Percentiles rank a stretch among this genome's conserved stretches.
phyloP scores from a whole-genome alignment of 2,329 filamentous ascomycete species.

The Rhynchosporium secalis region DNA sequence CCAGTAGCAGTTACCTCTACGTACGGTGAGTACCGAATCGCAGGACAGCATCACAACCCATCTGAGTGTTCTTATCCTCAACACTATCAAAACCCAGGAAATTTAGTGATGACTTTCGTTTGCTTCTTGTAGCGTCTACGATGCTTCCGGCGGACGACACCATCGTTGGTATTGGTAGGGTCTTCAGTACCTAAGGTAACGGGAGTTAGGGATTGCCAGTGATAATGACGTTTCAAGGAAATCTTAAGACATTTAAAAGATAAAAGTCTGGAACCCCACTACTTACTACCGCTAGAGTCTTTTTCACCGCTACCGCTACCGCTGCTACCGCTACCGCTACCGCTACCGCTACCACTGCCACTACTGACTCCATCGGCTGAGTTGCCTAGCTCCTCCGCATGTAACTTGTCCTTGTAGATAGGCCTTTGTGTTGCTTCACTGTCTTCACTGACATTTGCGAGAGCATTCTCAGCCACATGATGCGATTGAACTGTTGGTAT shows the following conservation, averaged over 20 bases:
- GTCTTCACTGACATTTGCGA: slow-evolving; percentile 9
- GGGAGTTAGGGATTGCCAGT: no score
- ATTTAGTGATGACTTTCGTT: slow-evolving; percentile 1
- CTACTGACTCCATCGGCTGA: slow-evolving; percentile 5
- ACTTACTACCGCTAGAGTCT: slow-evolving; percentile 6
- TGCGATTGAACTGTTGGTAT: slow-evolving; percentile 10
- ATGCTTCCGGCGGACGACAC: slow-evolving; percentile 7
- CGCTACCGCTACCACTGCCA: slow-evolving; percentile 4
- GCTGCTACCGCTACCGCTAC: slow-evolving; percentile 10
- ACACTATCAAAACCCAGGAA: background rate
- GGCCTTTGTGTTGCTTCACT: slow-evolving; percentile 15
- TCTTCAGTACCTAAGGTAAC: slow-evolving; percentile 1
- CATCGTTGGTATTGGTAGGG: background rate
- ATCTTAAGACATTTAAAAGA: no score
- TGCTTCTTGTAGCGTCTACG: slow-evolving; percentile 13
- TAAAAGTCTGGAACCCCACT: no score
- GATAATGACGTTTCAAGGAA: no score
- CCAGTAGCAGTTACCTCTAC: background rate
- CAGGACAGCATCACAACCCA: background rate
- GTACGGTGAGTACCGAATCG: background rate
- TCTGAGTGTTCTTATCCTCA: no score
- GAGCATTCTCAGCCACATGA: slow-evolving; percentile 11
- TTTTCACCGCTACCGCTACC: slow-evolving; percentile 8
- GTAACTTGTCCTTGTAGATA: background rate
- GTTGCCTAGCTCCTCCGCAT: background rate